Percentiles rank a stretch among this genome's conserved stretches.
These are phyloP conservation scores for Carallia brachiata DNA, from an alignment of 345 rosid species.

Conservation along the genomic window DNA sequence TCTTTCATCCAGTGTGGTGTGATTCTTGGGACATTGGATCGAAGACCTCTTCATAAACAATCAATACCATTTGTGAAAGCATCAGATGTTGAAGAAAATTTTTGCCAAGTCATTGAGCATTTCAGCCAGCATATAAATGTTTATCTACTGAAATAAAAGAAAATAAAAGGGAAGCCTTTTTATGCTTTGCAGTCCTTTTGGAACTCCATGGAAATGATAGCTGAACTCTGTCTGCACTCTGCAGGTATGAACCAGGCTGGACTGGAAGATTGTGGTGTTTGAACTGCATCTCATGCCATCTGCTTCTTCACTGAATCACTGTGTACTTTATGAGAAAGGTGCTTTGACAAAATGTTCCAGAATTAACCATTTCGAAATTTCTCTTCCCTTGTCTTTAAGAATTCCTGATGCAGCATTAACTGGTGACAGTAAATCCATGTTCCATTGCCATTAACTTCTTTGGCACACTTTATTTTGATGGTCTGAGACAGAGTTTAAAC, in stretches of 20 bases:
- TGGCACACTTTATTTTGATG: neutral
- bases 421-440: conserved; percentile 68
- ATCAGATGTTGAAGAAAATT: too few species aligned
- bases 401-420: conserved; percentile 53
- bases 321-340: conserved; percentile 82
- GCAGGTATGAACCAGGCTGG: conserved; percentile 97
- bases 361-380: neutral
- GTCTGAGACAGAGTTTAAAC: neutral
- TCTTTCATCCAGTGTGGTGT: neutral
- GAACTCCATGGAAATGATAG: too few species aligned
- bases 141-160: too few species aligned
- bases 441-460: neutral
- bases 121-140: too few species aligned
- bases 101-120: neutral
- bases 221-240: conserved; percentile 1
- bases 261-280: conserved; percentile 83
- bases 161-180: too few species aligned
- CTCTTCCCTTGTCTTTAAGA: neutral
- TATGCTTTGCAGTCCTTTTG: too few species aligned
- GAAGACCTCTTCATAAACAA: too few species aligned
- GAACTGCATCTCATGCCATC: conserved; percentile 73
- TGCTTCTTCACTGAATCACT: conserved; percentile 81
- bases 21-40: neutral
- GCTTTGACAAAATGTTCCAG: conserved; percentile 8
- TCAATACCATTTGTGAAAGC: too few species aligned